Evolutionary conservation across 768 basidiomycete genomes (phyloP).

Genomic region (Tylopilus plumbeoviolaceoides): DNA sequence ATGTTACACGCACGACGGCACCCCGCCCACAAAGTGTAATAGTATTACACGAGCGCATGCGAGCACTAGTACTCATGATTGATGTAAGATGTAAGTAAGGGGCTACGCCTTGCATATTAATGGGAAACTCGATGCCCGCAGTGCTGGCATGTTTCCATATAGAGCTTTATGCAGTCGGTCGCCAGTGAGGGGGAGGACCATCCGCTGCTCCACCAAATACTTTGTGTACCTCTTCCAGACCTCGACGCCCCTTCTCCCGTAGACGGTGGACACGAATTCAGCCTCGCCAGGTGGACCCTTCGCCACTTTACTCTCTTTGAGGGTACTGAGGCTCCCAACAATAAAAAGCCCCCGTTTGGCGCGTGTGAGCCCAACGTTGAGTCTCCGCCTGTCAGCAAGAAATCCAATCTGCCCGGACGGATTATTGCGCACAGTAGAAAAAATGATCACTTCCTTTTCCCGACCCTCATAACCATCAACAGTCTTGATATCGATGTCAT

Average conservation of each 20-base stretch:
- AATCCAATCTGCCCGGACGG: slow-evolving; percentile 77
- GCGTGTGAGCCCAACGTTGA: slow-evolving; percentile 89
- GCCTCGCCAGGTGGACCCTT: slow-evolving; percentile 18
- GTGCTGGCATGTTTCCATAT: slow-evolving; percentile 18
- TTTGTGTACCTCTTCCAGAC: slow-evolving; percentile 62
- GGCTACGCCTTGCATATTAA: neutral
- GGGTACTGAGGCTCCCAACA: slow-evolving; percentile 66
- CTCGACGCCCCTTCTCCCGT: slow-evolving; percentile 41
- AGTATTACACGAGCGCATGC: neutral
- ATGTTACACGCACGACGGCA: neutral
- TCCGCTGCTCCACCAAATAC: slow-evolving; percentile 46
- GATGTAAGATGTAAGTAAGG: slow-evolving; percentile 14
- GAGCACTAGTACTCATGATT: neutral
- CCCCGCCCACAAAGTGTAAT: neutral
- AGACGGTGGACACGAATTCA: slow-evolving; percentile 9
- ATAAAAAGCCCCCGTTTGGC: slow-evolving; percentile 85
- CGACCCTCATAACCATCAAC: slow-evolving; percentile 95
- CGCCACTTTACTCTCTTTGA: slow-evolving; percentile 44
- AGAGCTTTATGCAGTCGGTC: slow-evolving; percentile 37
- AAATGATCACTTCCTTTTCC: slow-evolving; percentile 89
- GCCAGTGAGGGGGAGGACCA: slow-evolving; percentile 50
- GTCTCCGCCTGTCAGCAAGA: slow-evolving; percentile 75
- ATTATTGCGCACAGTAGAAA: slow-evolving; percentile 89
- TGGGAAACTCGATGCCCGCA: slow-evolving; percentile 5
- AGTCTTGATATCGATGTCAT: slow-evolving; percentile 79